Evolutionary conservation across 225 moss, liverwort and hornwort genomes (phyloP), one percentile per base, ranked within the genome.

Genomic region (Polytrichum formosum): DNA sequence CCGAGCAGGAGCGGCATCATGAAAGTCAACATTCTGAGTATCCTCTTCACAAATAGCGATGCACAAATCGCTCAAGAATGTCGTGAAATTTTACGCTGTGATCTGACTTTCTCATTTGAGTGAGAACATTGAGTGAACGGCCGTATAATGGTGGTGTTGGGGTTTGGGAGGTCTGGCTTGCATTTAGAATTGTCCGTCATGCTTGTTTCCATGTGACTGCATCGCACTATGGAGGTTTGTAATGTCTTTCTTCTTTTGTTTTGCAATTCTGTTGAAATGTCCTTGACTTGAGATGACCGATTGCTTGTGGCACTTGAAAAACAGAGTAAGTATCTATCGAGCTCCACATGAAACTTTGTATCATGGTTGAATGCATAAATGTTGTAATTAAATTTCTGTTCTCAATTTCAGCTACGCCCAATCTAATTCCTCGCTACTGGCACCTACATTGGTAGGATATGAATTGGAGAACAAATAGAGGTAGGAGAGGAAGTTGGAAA

Each of bases 11-110:
- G 59, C 37, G 30, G 28, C 70, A 79, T 59, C 74, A 90, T 91
- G 90, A 94, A 91, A 90, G 91, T 91, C 76, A 94, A 87, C 78
- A 87, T 91, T 9, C 77, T 91, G 70, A 88, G 90, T 90, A 90
- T 92, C 92, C 88, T 81, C 5, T 29, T 53, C 26, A 16, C 26
- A 27, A 19, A 54, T 56, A n/a, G 29, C 20, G 9, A 0, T 70
- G 26, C 20, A 9, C 6, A n/a, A 58, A 58, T 58, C 23, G 9
- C 6, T 6, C 7, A 22, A 23, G 6, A 20, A 17, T 21, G 17
- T 13, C 68, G 9, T 35, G 35, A 2, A 5, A n/a, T 19, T 64
- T 13, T 19, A 13, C 53, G 53, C 29, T 28, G 30, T 19, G 30
- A 5, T 33, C 18, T 30, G 30, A 18, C 8, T 2, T 66, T 33